Conservation (phyloP, 2,329 filamentous ascomycete genomes). For the Colletotrichum melonis region DNA sequence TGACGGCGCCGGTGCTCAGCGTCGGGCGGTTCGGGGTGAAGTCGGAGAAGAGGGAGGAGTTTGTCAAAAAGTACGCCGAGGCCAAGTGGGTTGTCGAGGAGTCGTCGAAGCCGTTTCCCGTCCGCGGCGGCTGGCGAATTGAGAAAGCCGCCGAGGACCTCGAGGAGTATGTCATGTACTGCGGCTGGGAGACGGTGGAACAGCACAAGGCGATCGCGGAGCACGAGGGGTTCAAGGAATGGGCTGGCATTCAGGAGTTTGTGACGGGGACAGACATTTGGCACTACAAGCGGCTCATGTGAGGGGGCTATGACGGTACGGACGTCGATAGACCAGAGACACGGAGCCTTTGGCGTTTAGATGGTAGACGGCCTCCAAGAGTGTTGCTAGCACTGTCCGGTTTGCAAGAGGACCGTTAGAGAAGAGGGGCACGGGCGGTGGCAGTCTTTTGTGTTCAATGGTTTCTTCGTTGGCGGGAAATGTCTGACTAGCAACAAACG, state of each 20-base stretch:
- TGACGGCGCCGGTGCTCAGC: constrained; percentile 46
- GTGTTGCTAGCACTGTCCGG: not conserved
- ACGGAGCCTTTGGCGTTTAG: not conserved
- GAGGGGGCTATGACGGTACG: not conserved
- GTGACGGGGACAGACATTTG: constrained; percentile 41
- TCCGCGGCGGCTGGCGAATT: constrained; percentile 55
- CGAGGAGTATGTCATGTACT: constrained; percentile 54
- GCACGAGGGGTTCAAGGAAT: constrained; percentile 40
- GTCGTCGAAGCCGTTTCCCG: constrained; percentile 43
- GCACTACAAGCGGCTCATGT: constrained; percentile 47
- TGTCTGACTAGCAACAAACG: constrained; percentile 40
- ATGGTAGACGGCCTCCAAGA: not conserved
- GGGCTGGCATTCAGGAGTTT: constrained; percentile 38
- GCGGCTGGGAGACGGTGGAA: constrained; percentile 50
- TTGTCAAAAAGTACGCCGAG: constrained; percentile 47
- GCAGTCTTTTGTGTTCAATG: constrained; percentile 37
- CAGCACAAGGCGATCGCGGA: constrained; percentile 45
- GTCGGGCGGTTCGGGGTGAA: constrained; percentile 49
- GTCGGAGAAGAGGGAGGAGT: constrained; percentile 43
- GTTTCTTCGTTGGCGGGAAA: constrained; percentile 31
- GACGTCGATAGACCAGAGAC: too few relatives aligned
- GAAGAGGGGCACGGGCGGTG: not conserved
- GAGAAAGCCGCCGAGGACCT: constrained; percentile 49
- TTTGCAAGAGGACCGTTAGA: not conserved
- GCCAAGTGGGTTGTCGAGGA: constrained; percentile 45